Conservation (phyloP, 73 alveolate genomes). For the Symbiodinium pilosum region DNA sequence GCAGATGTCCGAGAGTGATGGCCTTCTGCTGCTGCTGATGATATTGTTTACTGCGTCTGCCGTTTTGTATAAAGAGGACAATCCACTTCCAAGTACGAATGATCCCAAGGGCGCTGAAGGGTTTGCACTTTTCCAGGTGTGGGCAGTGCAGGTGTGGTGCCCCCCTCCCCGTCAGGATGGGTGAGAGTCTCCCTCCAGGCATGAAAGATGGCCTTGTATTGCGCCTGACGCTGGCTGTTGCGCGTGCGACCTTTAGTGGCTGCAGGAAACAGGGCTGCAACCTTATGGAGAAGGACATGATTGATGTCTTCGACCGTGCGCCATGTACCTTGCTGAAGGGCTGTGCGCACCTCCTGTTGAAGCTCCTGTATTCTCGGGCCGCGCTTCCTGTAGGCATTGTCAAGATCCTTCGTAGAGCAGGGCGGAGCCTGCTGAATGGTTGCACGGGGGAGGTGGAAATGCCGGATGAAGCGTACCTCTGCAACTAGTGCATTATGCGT, state of each 20-base stretch:
- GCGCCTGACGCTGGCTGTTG: neutral
- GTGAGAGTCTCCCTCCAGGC: neutral
- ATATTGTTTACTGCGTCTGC: neutral
- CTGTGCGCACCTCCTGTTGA: neutral
- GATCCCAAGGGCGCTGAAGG: neutral
- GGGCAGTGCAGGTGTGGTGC: neutral
- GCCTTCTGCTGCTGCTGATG: neutral
- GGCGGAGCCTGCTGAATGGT: neutral
- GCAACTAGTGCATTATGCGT: neutral
- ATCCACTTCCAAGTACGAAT: neutral
- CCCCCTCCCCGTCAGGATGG: neutral
- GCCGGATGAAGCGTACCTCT: neutral
- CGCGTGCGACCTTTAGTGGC: neutral
- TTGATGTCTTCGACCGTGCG: neutral
- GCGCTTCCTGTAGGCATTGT: neutral
- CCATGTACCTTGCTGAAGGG: neutral
- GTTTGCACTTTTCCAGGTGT: neutral
- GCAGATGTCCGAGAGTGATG: neutral
- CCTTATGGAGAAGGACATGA: neutral
- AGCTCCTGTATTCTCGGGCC: neutral
- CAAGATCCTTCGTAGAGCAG: neutral
- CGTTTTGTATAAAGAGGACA: neutral
- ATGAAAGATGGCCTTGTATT: neutral
- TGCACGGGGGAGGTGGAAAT: neutral
- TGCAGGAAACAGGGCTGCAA: neutral